Evolutionary conservation across 345 rosid species (phyloP), one percentile per base, ranked within the genome.

Genomic region (Physaria fendleri): DNA sequence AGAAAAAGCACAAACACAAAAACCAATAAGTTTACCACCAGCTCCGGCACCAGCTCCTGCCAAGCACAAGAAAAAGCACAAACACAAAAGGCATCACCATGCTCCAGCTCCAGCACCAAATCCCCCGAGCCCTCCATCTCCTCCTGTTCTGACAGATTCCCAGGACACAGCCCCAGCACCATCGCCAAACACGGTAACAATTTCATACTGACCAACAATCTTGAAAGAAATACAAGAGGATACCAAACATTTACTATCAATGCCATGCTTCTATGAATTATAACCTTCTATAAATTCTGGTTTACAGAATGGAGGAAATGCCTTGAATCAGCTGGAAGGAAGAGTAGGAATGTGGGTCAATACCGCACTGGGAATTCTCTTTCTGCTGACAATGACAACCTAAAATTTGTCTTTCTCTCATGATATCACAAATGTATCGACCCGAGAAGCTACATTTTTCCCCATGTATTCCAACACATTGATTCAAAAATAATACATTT

Each of bases 61-160:
- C 55, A 81, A 81, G 72, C 94, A 85, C 75, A 81, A 75, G 71
- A 75, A 63, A 63, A 79, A 72, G 72, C 95, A 83, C 71, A 83
- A 50, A 74, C 90, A 82, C 73, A 83, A 62, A 73, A 74, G 28
- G 68, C 90, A 81, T 74, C 90, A 63, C 69, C 74, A 78, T 33
- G 81, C 88, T 10, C 85, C 81, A 43, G 90, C 95, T 20, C 85
- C 88, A 22, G 91, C 83, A 46, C 95, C 95, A 59, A 63, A 20
- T 12, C 73, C 76, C 16, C 82, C 79, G 6, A 85, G 97, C 71
- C 97, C 97, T 15, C 95, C 97, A n/a, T 72, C 93, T 49, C 95
- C 97, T 43, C 89, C 95, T 18, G 64, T 87, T 5, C 47, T 76
- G 12, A 61, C 85, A 54, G 81, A 68, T 24, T 48, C 83, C 2